A percentile compares a stretch with the other conserved stretches of the same genome.
Conservation (phyloP, 805 yeast species). For the Kuraishia floccosa region DNA sequence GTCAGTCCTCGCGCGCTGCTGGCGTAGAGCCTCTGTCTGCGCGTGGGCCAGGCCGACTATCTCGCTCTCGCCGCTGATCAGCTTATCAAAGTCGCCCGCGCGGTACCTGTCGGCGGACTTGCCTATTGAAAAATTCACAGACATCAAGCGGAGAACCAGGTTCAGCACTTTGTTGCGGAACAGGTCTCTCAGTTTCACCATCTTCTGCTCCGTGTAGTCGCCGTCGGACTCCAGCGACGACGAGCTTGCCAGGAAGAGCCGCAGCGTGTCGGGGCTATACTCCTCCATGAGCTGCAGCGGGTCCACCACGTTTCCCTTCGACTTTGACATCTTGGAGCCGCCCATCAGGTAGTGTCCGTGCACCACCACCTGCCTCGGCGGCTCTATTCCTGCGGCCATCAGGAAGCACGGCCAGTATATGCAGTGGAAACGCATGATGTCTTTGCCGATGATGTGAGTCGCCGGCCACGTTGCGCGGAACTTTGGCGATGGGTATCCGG, state of each 20-base stretch:
- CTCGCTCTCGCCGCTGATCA: too few species aligned
- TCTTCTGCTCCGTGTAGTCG: constrained; percentile 55
- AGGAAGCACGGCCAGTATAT: constrained; percentile 91
- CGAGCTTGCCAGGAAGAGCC: constrained; percentile 68
- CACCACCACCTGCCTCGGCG: constrained; percentile 70
- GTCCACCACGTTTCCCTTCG: constrained; percentile 88
- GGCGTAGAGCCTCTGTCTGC: too few species aligned
- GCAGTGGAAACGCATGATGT: constrained; percentile 80
- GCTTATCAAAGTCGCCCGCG: too few species aligned
- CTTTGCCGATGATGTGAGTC: constrained; percentile 84
- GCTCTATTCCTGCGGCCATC: constrained; percentile 63
- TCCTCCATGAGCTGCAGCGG: constrained; percentile 54
- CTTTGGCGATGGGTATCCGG: constrained; percentile 50
- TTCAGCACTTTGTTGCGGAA: constrained; percentile 80
- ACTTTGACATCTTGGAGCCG: constrained; percentile 90
- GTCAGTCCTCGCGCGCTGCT: too few species aligned
- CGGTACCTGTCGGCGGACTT: too few species aligned
- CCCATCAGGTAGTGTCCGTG: constrained; percentile 92
- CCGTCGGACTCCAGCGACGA: constrained; percentile 70
- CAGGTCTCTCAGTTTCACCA: constrained; percentile 43
- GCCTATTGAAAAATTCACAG: too few species aligned
- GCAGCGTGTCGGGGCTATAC: constrained; percentile 63
- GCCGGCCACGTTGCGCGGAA: constrained; percentile 40
- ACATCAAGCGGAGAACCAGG: constrained; percentile 62
- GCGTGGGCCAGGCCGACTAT: too few species aligned